Conservation (phyloP, 2,329 filamentous ascomycete genomes). For the Aphanoascus verrucosus region DNA sequence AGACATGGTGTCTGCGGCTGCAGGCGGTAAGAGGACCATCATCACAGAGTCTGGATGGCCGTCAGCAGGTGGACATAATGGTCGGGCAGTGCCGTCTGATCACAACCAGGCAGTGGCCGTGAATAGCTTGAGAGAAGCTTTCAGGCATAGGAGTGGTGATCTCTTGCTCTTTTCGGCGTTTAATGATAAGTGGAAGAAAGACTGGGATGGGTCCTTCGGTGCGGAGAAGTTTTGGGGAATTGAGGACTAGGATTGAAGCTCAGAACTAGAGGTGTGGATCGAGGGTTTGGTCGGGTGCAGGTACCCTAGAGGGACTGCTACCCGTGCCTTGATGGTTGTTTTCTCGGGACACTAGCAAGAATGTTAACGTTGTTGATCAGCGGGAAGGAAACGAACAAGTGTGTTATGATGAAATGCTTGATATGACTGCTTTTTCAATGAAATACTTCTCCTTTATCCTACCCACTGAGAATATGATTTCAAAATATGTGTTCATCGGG, state of each 20-base stretch:
- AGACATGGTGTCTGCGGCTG: slow-evolving; percentile 35
- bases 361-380: no score
- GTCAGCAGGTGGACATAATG: slow-evolving; percentile 54
- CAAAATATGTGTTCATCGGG: no score
- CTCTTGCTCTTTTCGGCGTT: slow-evolving; percentile 69
- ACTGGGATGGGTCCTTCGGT: slow-evolving; percentile 51
- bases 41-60: slow-evolving; percentile 85
- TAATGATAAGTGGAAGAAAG: slow-evolving; percentile 68
- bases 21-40: slow-evolving; percentile 50
- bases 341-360: no score
- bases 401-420: neutral
- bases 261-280: no score
- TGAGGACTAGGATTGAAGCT: neutral
- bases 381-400: neutral
- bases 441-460: neutral
- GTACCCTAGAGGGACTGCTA: no score
- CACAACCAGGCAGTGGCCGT: slow-evolving; percentile 58
- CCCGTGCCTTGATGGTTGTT: no score
- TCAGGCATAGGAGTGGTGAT: slow-evolving; percentile 36
- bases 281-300: neutral
- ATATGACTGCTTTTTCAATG: no score
- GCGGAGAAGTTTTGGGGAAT: slow-evolving; percentile 73
- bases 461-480: no score
- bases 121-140: slow-evolving; percentile 50
- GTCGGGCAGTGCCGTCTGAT: slow-evolving; percentile 55